Evolutionary conservation across 2,329 filamentous ascomycete species (phyloP).

Genomic region (Ophioceras dolichostomum): DNA sequence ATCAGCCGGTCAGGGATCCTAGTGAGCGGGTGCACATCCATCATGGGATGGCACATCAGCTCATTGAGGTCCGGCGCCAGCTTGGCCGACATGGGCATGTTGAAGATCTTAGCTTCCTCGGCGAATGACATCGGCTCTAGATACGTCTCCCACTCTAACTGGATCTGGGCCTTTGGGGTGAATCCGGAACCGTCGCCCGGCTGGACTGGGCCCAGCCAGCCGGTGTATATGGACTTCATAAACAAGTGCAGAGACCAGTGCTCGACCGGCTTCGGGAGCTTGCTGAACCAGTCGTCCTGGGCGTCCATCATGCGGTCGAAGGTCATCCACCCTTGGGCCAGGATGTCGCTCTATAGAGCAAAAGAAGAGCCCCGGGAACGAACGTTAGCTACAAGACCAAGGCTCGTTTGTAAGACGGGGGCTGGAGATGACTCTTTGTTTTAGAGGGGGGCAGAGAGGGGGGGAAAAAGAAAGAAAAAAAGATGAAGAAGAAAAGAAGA

Average conservation of each 20-base stretch:
- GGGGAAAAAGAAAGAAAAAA: too few relatives aligned
- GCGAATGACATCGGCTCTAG: too few relatives aligned
- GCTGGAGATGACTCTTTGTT: too few relatives aligned
- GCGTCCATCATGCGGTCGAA: constrained; percentile 8
- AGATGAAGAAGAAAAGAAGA: too few relatives aligned
- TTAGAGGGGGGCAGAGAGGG: too few relatives aligned
- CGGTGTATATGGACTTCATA: background rate
- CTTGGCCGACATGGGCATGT: background rate
- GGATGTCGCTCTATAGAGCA: constrained; percentile 2
- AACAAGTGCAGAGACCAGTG: background rate
- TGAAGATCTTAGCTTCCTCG: too few relatives aligned
- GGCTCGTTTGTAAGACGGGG: too few relatives aligned
- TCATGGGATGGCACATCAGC: constrained; percentile 3
- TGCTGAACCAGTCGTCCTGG: constrained; percentile 6
- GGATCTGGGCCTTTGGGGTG: background rate
- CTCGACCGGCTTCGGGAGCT: background rate
- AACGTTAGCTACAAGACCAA: too few relatives aligned
- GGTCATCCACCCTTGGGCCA: constrained; percentile 7
- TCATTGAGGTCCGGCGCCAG: background rate
- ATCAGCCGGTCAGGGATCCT: constrained; percentile 15
- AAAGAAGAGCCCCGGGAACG: too few relatives aligned
- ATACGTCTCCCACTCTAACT: too few relatives aligned
- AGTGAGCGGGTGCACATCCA: constrained; percentile 12
- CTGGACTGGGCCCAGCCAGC: background rate
- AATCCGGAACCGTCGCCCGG: constrained; percentile 2